Base-by-base conservation (phyloP, 305 asterid species). In the Fraxinus sp. region DNA sequence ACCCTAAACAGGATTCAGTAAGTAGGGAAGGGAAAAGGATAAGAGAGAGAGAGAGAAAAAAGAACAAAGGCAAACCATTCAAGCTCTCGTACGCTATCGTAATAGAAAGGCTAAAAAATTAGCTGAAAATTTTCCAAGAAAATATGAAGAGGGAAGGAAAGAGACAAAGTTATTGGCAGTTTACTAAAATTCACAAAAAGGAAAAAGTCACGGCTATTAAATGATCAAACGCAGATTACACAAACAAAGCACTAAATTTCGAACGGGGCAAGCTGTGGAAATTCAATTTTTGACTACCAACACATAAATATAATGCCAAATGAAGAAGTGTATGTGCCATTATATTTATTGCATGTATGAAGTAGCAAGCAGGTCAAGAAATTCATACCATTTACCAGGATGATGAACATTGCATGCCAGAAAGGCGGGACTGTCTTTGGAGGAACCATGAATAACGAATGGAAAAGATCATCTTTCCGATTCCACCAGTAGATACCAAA, bases 401-500 rank as follows among this genome's bases (percentile, higher is more conserved):
- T 90, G 85, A 91, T 83, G 87, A 91, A 94, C 81, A 92, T 52
- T 49, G 95, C 97, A 86, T 92, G 98, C 97, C 97, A 94, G 87
- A 94, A 93, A 82, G 97, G 97, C 62, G 97, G 98, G 83, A 91
- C 89, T 68, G 91, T 88, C 86, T 88, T 92, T 7, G 95, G 97
- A 84, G 98, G 97, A 85, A 94, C 86, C 98, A 94, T 91, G 80
- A 94, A 84, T 71, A 94, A 87, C 24, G 97, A 95, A 83, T 87
- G 88, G 82, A 89, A 90, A 78, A 92, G 83, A 77, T 89, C 94
- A 81, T 91, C 97, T 79, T 78, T 87, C 64, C 78, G 89, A 85
- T 89, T 86, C 96, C 96, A 93, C 97, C 97, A 94, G 84, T 94
- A 93, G 90, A 90, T 88, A 75, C 91, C 96, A 87, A 83, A 77